Conservation (phyloP, 176 grass and related monocot genomes). For the Aegilops umbellulata region DNA sequence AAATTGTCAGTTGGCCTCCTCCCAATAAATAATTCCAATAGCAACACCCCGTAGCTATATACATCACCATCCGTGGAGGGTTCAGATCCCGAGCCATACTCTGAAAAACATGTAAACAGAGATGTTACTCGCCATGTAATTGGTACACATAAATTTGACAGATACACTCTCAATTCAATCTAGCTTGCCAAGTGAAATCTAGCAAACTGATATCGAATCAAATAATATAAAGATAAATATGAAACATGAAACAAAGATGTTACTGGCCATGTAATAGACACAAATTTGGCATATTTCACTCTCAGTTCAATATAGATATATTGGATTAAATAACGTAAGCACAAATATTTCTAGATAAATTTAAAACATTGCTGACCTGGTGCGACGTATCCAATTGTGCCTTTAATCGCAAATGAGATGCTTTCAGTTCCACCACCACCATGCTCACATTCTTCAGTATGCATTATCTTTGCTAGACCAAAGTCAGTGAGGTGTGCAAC, state of each 20-base stretch:
- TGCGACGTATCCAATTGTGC: too few species aligned
- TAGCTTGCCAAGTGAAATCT: too few species aligned
- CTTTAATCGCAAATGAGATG: too few species aligned
- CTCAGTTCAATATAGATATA: background rate
- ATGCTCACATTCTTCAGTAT: too few species aligned
- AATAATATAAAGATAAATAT: too few species aligned
- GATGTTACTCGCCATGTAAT: background rate
- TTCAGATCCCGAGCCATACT: conserved; percentile 11
- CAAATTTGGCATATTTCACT: too few species aligned
- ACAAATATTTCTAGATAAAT: background rate
- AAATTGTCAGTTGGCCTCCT: background rate
- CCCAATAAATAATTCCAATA: conserved; percentile 29
- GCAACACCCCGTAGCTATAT: background rate
- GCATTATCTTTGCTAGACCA: too few species aligned
- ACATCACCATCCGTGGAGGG: conserved; percentile 4
- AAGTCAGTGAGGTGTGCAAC: background rate
- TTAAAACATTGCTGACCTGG: too few species aligned
- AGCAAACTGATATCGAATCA: too few species aligned
- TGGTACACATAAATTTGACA: background rate
- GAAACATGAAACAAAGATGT: background rate
- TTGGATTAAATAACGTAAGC: background rate
- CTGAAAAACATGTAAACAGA: background rate
- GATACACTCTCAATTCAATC: too few species aligned
- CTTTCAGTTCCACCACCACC: too few species aligned
- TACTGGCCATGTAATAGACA: background rate